Percentiles rank a stretch among this genome's conserved stretches.
Conservation (phyloP, 164 flowering plant species). For the Piper longum region DNA sequence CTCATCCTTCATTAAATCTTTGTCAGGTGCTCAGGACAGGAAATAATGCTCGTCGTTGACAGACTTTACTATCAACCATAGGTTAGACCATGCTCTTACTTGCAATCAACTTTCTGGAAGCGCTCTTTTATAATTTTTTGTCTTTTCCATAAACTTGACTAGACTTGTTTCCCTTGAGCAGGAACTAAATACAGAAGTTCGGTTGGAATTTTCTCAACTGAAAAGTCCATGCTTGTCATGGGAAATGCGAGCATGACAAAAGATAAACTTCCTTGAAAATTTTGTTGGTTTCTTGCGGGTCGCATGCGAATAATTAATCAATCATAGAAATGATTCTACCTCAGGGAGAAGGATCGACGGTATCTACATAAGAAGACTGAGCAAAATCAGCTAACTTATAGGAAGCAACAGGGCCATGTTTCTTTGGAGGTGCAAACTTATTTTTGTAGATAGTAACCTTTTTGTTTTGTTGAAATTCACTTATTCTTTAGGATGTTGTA, state of each 20-base stretch:
- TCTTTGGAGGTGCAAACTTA: background rate
- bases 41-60: background rate
- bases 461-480: too few relatives aligned
- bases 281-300: background rate
- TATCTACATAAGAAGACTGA: background rate
- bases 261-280: background rate
- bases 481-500: background rate
- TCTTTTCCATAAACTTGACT: background rate
- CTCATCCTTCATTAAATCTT: background rate
- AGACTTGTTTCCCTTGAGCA: too few relatives aligned
- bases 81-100: background rate
- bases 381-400: too few relatives aligned
- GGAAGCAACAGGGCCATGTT: background rate
- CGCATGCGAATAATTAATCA: background rate
- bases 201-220: background rate
- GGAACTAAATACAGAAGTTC: background rate
- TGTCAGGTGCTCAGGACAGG: background rate
- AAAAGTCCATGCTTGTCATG: background rate
- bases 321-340: background rate
- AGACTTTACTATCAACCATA: background rate
- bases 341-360: background rate
- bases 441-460: background rate
- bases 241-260: background rate
- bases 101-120: background rate
- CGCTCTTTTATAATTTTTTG: too few relatives aligned